Percentiles rank a stretch among this genome's conserved stretches.
These are phyloP conservation scores for Paralagenidium karlingii DNA, from an alignment of 352 stramenopile genomes.

Conservation along the genomic window DNA sequence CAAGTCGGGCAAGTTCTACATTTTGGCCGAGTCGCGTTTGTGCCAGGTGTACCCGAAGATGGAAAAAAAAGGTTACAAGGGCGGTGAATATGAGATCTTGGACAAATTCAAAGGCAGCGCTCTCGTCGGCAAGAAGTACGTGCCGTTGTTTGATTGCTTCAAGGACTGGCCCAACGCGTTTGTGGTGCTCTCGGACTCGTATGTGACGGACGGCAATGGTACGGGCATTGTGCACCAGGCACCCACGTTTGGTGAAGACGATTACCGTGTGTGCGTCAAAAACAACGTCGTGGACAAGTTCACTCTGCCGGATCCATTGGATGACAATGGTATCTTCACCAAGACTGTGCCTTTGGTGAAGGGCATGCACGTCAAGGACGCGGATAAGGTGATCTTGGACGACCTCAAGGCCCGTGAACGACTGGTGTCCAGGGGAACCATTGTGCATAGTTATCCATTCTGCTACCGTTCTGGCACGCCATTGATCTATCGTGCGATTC, in stretches of 20 bases:
- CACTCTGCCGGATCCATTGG: conserved; percentile 92
- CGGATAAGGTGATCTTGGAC: conserved; percentile 94
- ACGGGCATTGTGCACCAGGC: conserved; percentile 98
- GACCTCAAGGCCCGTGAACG: conserved; percentile 89
- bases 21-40: conserved; percentile 89
- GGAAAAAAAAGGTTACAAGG: conserved; percentile 94
- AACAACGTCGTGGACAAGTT: conserved; percentile 93
- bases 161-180: conserved; percentile 85
- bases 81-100: conserved; percentile 88
- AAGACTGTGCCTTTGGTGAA: conserved; percentile 86
- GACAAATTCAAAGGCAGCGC: conserved; percentile 85
- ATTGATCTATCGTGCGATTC: conserved; percentile 99
- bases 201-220: conserved; percentile 95
- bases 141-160: conserved; percentile 96
- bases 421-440: conserved; percentile 94
- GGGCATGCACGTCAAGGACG: conserved; percentile 96
- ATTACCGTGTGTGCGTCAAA: conserved; percentile 98
- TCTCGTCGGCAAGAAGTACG: conserved; percentile 94
- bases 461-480: conserved; percentile 99
- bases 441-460: conserved; percentile 99
- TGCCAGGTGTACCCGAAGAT: conserved; percentile 96
- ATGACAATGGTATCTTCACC: conserved; percentile 95
- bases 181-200: conserved; percentile 93
- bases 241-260: conserved; percentile 98
- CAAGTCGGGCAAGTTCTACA: conserved; percentile 85